These are phyloP conservation scores for Salix exigua DNA, from an alignment of 345 rosid species.

Conservation along the genomic window DNA sequence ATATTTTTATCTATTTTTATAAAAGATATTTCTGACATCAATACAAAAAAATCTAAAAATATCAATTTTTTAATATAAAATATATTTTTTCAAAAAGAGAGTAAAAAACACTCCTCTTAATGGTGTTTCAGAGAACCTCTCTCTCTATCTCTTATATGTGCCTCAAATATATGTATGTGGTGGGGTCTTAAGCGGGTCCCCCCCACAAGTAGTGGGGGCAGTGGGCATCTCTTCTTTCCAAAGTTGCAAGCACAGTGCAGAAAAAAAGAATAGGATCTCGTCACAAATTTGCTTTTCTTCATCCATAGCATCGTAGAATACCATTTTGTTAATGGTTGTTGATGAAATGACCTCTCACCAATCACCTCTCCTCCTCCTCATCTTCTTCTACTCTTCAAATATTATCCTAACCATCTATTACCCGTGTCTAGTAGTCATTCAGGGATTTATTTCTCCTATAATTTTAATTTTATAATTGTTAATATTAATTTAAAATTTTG, in stretches of 20 bases:
- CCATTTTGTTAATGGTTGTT: constrained; percentile 34
- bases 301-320: constrained; percentile 27
- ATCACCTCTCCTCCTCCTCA: constrained; percentile 7
- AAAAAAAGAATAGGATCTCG: constrained; percentile 19
- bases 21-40: too few relatives aligned
- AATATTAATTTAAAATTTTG: too few relatives aligned
- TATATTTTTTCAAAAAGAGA: too few relatives aligned
- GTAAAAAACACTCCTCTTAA: too few relatives aligned
- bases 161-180: background rate
- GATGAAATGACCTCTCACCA: constrained; percentile 56
- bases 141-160: background rate
- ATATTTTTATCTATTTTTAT: too few relatives aligned
- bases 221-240: constrained; percentile 32
- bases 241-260: constrained; percentile 18
- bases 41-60: too few relatives aligned
- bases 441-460: too few relatives aligned
- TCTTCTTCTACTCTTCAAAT: background rate
- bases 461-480: too few relatives aligned
- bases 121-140: background rate
- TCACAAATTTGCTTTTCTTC: constrained; percentile 10
- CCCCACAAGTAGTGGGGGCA: constrained; percentile 36
- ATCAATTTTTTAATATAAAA: too few relatives aligned
- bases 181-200: constrained; percentile 19
- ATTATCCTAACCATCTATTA: background rate
- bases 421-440: too few relatives aligned